Evolutionary conservation across 768 basidiomycete genomes (phyloP).

Genomic region (Strobilomyces dryophilus): DNA sequence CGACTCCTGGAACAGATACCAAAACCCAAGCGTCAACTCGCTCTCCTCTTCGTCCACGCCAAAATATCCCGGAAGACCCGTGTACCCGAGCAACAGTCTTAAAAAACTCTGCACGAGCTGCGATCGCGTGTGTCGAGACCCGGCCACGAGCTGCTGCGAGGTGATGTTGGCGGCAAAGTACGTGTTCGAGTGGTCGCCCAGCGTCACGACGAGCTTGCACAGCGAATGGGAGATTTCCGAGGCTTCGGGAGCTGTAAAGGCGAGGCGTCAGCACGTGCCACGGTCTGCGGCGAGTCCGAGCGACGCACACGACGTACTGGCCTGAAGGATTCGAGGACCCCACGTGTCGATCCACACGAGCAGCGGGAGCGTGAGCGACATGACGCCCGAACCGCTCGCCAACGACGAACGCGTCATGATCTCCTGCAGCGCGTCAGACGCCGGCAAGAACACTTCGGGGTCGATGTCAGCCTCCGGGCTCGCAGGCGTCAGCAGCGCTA

Average conservation of each 20-base stretch:
- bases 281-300: neutral
- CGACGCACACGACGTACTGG: constrained; percentile 34
- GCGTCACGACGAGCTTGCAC: constrained; percentile 74
- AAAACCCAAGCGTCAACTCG: constrained; percentile 83
- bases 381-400: constrained; percentile 62
- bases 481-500: constrained; percentile 38
- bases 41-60: constrained; percentile 86
- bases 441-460: constrained; percentile 54
- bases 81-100: constrained; percentile 65
- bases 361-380: constrained; percentile 79
- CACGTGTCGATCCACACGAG: constrained; percentile 68
- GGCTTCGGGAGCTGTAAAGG: constrained; percentile 25
- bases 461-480: constrained; percentile 34
- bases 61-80: constrained; percentile 70
- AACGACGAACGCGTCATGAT: constrained; percentile 73
- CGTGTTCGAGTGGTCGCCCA: constrained; percentile 82
- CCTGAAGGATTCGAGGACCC: constrained; percentile 45
- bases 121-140: constrained; percentile 37
- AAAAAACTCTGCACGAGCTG: constrained; percentile 69
- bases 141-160: constrained; percentile 36
- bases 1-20: constrained; percentile 89
- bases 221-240: constrained; percentile 63
- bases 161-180: constrained; percentile 73
- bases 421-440: constrained; percentile 73
- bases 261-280: no score